Evolutionary conservation across 2,329 filamentous ascomycete genomes (phyloP).

Genomic region (Fusarium redolens): DNA sequence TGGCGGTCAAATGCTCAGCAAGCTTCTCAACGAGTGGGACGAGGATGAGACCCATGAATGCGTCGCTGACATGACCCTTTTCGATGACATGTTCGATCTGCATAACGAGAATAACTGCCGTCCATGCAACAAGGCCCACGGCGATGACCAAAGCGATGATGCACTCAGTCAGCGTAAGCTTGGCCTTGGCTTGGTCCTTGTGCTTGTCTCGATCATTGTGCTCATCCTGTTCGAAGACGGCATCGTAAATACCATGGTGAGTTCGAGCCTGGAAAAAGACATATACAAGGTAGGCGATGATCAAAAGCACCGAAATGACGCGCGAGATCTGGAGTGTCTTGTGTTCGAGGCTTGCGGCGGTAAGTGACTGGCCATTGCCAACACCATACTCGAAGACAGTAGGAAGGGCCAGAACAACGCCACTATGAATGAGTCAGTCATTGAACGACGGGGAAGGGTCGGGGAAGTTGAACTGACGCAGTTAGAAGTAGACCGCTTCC

Average conservation of each 20-base stretch:
- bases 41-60: constrained; percentile 77
- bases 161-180: constrained; percentile 81
- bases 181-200: constrained; percentile 69
- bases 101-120: constrained; percentile 78
- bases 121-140: constrained; percentile 76
- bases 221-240: constrained; percentile 78
- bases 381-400: constrained; percentile 67
- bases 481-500: constrained; percentile 82
- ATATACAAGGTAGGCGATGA: constrained; percentile 75
- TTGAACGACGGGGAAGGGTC: constrained; percentile 7
- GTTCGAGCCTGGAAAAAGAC: constrained; percentile 80
- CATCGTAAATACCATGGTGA: constrained; percentile 81
- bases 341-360: constrained; percentile 55
- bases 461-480: constrained; percentile 66
- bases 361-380: constrained; percentile 38
- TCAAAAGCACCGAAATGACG: constrained; percentile 75
- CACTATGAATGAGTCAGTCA: constrained; percentile 49
- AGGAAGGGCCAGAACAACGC: constrained; percentile 56
- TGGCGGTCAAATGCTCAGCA: constrained; percentile 84
- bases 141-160: constrained; percentile 72
- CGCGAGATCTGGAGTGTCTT: constrained; percentile 75
- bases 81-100: constrained; percentile 73
- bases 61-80: constrained; percentile 58
- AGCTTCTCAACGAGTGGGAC: constrained; percentile 87
- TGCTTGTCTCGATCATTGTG: constrained; percentile 72